A percentile compares a stretch with the other conserved stretches of the same genome.
Evolutionary conservation across 495 filamentous ascomycete genomes (phyloP).

Genomic region (Penicillium soppii): DNA sequence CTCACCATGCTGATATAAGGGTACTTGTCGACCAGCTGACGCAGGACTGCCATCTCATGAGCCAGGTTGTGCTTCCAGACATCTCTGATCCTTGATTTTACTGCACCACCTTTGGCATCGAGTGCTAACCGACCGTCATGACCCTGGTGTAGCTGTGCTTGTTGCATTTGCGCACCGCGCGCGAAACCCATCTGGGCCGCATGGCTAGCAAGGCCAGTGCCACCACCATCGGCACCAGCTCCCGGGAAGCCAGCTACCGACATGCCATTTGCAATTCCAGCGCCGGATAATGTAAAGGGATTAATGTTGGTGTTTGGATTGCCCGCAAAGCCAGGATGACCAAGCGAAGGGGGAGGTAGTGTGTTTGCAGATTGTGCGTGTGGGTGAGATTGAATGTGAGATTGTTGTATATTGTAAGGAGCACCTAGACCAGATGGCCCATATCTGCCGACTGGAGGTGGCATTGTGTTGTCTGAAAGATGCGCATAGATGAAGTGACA

Average conservation of each 20-base stretch:
- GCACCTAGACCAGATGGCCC: constrained; percentile 51
- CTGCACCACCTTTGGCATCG: constrained; percentile 43
- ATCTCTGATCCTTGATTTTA: constrained; percentile 80
- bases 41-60: constrained; percentile 81
- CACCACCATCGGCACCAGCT: constrained; percentile 59
- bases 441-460: constrained; percentile 50
- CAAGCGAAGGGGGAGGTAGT: constrained; percentile 59
- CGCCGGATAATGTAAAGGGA: constrained; percentile 60
- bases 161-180: constrained; percentile 69
- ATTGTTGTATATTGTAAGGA: constrained; percentile 52
- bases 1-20: constrained; percentile 96
- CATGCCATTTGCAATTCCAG: constrained; percentile 52
- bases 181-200: constrained; percentile 85
- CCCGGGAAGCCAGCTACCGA: constrained; percentile 56
- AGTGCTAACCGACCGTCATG: constrained; percentile 49
- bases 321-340: constrained; percentile 58
- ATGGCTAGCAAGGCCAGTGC: constrained; percentile 84
- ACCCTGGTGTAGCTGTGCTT: constrained; percentile 57
- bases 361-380: constrained; percentile 54
- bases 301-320: constrained; percentile 67
- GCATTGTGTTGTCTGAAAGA: constrained; percentile 24
- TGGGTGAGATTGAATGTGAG: constrained; percentile 51
- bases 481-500: constrained; percentile 19
- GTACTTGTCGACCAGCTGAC: constrained; percentile 81
- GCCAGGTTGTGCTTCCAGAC: constrained; percentile 90